These are phyloP conservation scores for Phytophthora melonis DNA, from an alignment of 352 stramenopile genomes.

Conservation along the genomic window DNA sequence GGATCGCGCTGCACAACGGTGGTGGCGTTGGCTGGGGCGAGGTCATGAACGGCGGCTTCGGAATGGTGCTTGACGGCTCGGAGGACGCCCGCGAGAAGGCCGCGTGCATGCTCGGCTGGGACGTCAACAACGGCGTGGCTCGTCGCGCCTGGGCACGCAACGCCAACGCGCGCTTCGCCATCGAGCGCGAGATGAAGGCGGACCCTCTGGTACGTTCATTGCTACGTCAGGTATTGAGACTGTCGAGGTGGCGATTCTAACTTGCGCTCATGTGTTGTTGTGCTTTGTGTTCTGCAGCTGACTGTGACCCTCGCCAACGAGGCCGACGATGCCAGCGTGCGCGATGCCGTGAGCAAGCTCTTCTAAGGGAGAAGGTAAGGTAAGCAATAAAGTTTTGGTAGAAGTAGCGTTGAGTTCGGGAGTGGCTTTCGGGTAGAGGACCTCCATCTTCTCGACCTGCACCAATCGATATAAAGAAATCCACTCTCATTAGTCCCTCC, in stretches of 20 bases:
- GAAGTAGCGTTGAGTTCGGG: constrained; percentile 14
- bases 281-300: constrained; percentile 41
- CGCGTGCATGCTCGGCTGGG: constrained; percentile 85
- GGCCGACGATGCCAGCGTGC: constrained; percentile 52
- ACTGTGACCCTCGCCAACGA: constrained; percentile 65
- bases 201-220: constrained; percentile 66
- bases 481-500: too few relatives aligned
- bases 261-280: constrained; percentile 13
- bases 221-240: not conserved
- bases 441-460: too few relatives aligned
- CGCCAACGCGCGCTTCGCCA: constrained; percentile 85
- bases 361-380: constrained; percentile 29
- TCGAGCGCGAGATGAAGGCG: constrained; percentile 84
- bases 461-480: too few relatives aligned
- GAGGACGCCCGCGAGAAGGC: constrained; percentile 70
- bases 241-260: constrained; percentile 13
- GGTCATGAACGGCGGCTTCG: constrained; percentile 91
- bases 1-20: constrained; percentile 91
- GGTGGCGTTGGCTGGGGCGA: constrained; percentile 91
- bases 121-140: constrained; percentile 91
- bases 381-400: constrained; percentile 25
- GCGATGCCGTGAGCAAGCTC: constrained; percentile 55
- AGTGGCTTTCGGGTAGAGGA: not conserved
- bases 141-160: constrained; percentile 87
- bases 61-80: constrained; percentile 88